Evolutionary conservation across 2,329 filamentous ascomycete genomes (phyloP), one percentile per base, ranked within the genome.

Genomic region (Phialemoniopsis sp.): DNA sequence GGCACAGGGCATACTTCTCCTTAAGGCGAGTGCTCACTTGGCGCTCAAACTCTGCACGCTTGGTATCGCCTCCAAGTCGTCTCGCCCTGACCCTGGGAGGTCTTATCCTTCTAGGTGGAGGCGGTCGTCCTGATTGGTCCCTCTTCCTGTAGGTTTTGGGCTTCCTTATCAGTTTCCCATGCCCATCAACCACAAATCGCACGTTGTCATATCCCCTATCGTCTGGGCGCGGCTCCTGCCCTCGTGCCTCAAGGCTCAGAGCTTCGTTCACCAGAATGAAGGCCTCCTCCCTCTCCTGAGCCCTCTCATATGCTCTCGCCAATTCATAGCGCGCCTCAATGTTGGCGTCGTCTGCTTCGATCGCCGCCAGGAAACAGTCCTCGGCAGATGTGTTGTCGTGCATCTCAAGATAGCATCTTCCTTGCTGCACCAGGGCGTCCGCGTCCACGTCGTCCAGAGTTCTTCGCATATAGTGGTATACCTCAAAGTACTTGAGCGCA

Each of bases 281-380:
- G 2, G 89, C 89, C 52, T 88, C 80, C 52, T 89, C 85, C 16
- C 77, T 80, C 63, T 84, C 79, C 46, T 82, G 82, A 33, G 76
- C 76, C 46, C 75, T 80, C 57, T 94, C 88, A 54, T 94, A 95
- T 59, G 96, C 79, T 52, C 86, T 89, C 12, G 88, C 88, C 9
- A 96, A 70, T 51, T 88, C 80, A 21, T 87, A 80, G 30, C 88
- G 82, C 30, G 88, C 87, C 45, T 89, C 83, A 35, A 91, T 80
- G 42, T 85, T 82, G 31, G 79, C 70, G 33, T 81, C 68, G 46
- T 94, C 85, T 43, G 80, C 74, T 37, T 88, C 79, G 29, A 89
- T 80, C 10, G 90, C 80, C 3, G 78, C 78, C 17, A 88, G 74
- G 51, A 90, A 93, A 54, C 80, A 86, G 46, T 86, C 80, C 53